phyloP scores from a whole-genome alignment of 1,139 yeast species.

The Lodderomyces parapsilosis region DNA sequence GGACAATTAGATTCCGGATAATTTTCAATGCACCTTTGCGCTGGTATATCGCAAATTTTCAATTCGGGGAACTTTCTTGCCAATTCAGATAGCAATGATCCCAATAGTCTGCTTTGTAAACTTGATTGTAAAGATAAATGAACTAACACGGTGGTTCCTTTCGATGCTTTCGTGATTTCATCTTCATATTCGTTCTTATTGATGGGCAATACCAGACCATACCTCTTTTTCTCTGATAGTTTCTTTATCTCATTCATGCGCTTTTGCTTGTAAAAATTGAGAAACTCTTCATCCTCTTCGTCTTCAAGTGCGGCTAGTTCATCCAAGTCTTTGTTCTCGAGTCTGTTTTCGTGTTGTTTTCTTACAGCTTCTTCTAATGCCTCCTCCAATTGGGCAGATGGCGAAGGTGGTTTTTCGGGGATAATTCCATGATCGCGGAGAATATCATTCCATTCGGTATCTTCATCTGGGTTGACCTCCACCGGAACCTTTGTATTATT shows the following conservation, averaged over 20 bases:
- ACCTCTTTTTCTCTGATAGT: constrained; percentile 60
- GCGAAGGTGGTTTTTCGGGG: constrained; percentile 90
- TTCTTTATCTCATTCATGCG: constrained; percentile 71
- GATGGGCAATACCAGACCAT: constrained; percentile 74
- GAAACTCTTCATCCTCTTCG: constrained; percentile 73
- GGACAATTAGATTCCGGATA: constrained; percentile 92
- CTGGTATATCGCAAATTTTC: constrained; percentile 89
- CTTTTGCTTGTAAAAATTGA: constrained; percentile 70
- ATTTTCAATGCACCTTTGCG: constrained; percentile 83
- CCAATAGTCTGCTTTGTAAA: constrained; percentile 70
- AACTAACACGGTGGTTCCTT: constrained; percentile 59
- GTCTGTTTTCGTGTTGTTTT: constrained; percentile 69
- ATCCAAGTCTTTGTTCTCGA: constrained; percentile 72
- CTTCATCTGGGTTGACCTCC: constrained; percentile 92
- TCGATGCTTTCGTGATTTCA: constrained; percentile 83
- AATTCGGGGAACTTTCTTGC: constrained; percentile 72
- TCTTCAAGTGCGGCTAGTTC: constrained; percentile 83
- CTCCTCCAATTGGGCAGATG: constrained; percentile 81
- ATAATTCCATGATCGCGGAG: constrained; percentile 85
- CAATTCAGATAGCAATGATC: constrained; percentile 49
- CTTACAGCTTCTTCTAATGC: constrained; percentile 81
- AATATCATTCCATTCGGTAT: constrained; percentile 98
- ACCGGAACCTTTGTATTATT: constrained; percentile 51
- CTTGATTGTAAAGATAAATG: constrained; percentile 73
- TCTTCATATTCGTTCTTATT: constrained; percentile 83